A percentile compares a stretch with the other conserved stretches of the same genome.
Conservation (phyloP, 371 early-diverging fungal species). For the Sporodiniella umbellata region DNA sequence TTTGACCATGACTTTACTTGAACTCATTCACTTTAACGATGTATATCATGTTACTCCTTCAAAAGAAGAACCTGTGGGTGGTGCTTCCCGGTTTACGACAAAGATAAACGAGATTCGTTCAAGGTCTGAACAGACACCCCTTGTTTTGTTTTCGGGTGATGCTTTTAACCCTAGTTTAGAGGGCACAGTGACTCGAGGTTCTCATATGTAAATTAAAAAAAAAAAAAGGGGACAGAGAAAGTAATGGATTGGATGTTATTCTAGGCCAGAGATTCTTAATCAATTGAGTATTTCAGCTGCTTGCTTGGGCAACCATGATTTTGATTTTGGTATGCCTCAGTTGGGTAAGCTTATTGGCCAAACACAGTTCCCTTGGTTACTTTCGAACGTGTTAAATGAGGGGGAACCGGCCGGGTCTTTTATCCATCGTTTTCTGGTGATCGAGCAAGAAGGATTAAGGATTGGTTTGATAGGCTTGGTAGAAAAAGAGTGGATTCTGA, state of each 20-base stretch:
- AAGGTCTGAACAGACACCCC: constrained; percentile 17
- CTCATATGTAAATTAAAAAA: constrained; percentile 43
- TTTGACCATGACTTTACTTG: constrained; percentile 13
- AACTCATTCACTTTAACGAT: constrained; percentile 59
- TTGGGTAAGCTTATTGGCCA: constrained; percentile 34
- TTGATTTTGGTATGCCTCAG: constrained; percentile 62
- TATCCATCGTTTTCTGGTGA: constrained; percentile 27
- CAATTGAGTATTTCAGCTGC: constrained; percentile 48
- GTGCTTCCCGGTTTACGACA: constrained; percentile 54
- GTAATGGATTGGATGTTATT: not conserved
- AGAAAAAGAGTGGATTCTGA: constrained; percentile 66
- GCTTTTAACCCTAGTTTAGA: constrained; percentile 63
- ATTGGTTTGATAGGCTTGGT: constrained; percentile 62
- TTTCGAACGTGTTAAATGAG: constrained; percentile 54
- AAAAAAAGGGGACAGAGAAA: not conserved
- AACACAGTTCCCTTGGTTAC: constrained; percentile 63
- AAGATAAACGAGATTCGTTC: constrained; percentile 9
- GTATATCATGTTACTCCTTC: constrained; percentile 52
- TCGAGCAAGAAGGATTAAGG: constrained; percentile 35
- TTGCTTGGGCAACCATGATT: constrained; percentile 66
- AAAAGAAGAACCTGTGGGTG: constrained; percentile 59
- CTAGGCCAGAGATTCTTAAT: constrained; percentile 48
- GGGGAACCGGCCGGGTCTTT: constrained; percentile 23
- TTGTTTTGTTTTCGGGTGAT: constrained; percentile 61
- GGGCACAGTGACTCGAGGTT: constrained; percentile 57